Evolutionary conservation across 805 yeast genomes (phyloP), one percentile per base, ranked within the genome.

Genomic region (Saccharomycopsis guyanensis): DNA sequence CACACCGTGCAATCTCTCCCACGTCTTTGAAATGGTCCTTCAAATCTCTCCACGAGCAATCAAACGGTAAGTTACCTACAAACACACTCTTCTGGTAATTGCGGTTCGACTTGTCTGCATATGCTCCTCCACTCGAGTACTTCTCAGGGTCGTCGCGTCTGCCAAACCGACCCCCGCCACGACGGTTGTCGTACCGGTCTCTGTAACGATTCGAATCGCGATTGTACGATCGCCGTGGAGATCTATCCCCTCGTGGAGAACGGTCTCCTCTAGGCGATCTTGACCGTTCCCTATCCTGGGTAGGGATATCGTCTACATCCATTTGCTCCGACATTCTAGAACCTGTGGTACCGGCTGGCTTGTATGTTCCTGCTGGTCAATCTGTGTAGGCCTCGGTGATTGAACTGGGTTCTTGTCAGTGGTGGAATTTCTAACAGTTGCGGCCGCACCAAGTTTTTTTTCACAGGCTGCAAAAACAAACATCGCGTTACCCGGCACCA

Each of bases 1-100:
- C 96, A 2, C 96, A 95, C 53, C 86, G 75, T 18, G 80, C 71
- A 45, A 88, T 82, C 24, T 71, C 74, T 38, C 88, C 88, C 34
- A 73, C 73, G 23, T 63, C 64, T n/a, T 69, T 64, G 62, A 84
- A 84, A 52, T 73, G 69, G 15, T 70, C 79, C 57, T 75, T 76
- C 43, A 84, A 66, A 32, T 81, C 81, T 42, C 67, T 64, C 55
- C 84, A 73, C 29, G 78, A 72, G 53, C 78, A 70, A 43, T 74
- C 76, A 59, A 73, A 84, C 3, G 89, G 85, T 45, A 84, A 67
- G 59, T 83, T 83, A 6, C 91, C 89, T 39, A 84, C 72, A 57
- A 84, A 84, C 38, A 83, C 68, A 49, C 86, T 79, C 59, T 81
- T 80, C 40, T 71, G 73, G 59, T 80, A 80, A 60, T 81, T 77